Conservation (phyloP, 2,329 filamentous ascomycete genomes). For the Fusarium zealandicum region DNA sequence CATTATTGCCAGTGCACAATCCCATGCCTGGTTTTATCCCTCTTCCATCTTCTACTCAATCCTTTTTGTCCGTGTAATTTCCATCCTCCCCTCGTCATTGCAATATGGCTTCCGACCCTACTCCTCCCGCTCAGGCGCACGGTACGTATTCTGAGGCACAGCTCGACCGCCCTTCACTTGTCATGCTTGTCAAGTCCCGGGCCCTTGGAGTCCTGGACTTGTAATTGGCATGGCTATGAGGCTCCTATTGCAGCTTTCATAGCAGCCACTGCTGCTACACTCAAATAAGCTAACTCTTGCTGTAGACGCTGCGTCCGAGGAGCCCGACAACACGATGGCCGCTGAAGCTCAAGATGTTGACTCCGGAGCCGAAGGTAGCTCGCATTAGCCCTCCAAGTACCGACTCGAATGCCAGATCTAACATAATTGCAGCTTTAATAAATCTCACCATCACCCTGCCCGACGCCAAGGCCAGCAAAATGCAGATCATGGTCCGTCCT, state of each 20-base stretch:
- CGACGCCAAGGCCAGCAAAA: slow-evolving; percentile 73
- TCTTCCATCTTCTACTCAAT: slow-evolving; percentile 18
- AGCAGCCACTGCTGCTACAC: neutral
- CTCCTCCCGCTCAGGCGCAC: slow-evolving; percentile 39
- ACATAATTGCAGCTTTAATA: slow-evolving; percentile 55
- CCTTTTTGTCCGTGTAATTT: slow-evolving; percentile 28
- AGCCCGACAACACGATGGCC: slow-evolving; percentile 38
- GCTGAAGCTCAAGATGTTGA: slow-evolving; percentile 41
- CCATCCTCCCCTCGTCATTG: slow-evolving; percentile 26
- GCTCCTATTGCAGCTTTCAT: neutral
- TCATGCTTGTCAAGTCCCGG: slow-evolving; percentile 27
- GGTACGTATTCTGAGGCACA: slow-evolving; percentile 35
- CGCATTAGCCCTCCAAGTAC: slow-evolving; percentile 5
- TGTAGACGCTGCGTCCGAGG: slow-evolving; percentile 34
- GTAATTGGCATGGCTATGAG: slow-evolving; percentile 14
- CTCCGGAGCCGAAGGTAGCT: slow-evolving; percentile 46
- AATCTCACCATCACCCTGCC: slow-evolving; percentile 81
- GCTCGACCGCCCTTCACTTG: slow-evolving; percentile 34
- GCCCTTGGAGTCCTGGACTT: slow-evolving; percentile 9
- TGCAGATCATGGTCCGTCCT: slow-evolving; percentile 80
- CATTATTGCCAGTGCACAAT: slow-evolving; percentile 36
- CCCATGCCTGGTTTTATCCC: slow-evolving; percentile 39
- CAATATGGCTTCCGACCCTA: slow-evolving; percentile 46
- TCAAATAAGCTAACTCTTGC: slow-evolving; percentile 16
- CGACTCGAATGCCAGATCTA: slow-evolving; percentile 18